phyloP scores from a whole-genome alignment of 768 basidiomycete genomes.

The Erythrobasidium yunnanense region DNA sequence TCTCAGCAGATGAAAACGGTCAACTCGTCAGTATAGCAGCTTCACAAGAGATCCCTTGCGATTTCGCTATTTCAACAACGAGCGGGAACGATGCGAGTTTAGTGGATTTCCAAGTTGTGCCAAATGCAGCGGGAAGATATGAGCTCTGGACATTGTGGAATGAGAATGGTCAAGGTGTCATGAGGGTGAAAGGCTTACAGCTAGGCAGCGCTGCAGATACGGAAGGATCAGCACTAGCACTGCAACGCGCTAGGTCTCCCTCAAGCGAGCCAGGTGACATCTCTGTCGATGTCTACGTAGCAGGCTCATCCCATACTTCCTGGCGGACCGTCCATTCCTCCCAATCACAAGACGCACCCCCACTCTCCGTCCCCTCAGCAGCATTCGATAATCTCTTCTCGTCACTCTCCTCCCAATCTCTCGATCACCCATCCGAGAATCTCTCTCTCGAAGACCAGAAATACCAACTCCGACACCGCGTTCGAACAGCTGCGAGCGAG shows the following conservation, averaged over 20 bases:
- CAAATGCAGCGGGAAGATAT: not conserved
- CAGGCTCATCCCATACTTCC: no score
- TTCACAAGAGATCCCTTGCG: constrained; percentile 12
- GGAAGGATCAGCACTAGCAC: no score
- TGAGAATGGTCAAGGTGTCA: constrained; percentile 16
- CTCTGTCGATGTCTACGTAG: no score
- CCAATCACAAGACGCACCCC: not conserved
- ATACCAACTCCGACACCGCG: not conserved
- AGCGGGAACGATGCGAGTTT: not conserved
- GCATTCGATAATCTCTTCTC: not conserved
- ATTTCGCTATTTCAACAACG: constrained; percentile 19
- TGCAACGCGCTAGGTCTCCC: no score
- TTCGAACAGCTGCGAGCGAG: not conserved
- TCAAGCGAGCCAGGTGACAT: no score
- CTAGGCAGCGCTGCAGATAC: no score
- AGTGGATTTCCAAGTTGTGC: not conserved
- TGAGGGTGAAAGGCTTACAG: not conserved
- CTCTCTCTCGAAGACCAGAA: not conserved
- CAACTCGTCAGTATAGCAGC: not conserved
- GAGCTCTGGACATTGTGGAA: constrained; percentile 20
- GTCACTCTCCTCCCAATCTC: not conserved
- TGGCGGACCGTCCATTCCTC: not conserved
- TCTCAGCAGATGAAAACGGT: not conserved
- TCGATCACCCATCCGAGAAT: not conserved
- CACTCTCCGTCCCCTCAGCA: not conserved